Evolutionary conservation across 371 early-diverging fungal genomes (phyloP).

Genomic region (Zopfochytrium polystomum): DNA sequence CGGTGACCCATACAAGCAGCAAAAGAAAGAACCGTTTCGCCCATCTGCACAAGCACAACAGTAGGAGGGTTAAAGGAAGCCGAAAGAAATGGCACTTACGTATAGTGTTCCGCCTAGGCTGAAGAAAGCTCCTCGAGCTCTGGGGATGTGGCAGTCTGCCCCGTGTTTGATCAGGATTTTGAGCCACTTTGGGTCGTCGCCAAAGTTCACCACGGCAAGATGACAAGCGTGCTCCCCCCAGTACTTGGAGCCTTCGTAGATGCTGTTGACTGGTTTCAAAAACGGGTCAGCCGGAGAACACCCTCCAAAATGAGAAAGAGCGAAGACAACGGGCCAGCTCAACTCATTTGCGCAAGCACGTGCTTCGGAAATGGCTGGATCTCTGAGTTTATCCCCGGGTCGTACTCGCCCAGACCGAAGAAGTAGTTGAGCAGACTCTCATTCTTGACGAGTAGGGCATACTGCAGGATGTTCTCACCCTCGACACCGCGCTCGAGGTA

Average conservation of each 20-base stretch:
- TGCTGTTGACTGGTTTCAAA: constrained; percentile 19
- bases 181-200: constrained; percentile 6
- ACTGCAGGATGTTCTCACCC: constrained; percentile 17
- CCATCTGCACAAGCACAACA: constrained; percentile 1
- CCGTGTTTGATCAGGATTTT: constrained; percentile 3
- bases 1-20: constrained; percentile 26
- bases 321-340: neutral
- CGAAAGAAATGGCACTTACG: too few species aligned
- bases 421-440: neutral
- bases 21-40: constrained; percentile 29
- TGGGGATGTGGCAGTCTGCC: constrained; percentile 18
- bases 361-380: neutral
- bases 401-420: constrained; percentile 5
- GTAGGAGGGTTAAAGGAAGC: neutral
- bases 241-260: constrained; percentile 17
- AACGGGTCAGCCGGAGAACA: neutral
- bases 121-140: constrained; percentile 23
- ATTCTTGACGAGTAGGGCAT: constrained; percentile 5
- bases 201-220: constrained; percentile 14
- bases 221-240: constrained; percentile 25
- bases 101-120: neutral
- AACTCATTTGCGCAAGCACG: neutral
- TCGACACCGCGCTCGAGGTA: constrained; percentile 17
- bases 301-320: neutral
- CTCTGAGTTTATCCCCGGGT: neutral